Evolutionary conservation across 1,284 basidiomycete species (phyloP).

Genomic region (Ganoderma sinense): DNA sequence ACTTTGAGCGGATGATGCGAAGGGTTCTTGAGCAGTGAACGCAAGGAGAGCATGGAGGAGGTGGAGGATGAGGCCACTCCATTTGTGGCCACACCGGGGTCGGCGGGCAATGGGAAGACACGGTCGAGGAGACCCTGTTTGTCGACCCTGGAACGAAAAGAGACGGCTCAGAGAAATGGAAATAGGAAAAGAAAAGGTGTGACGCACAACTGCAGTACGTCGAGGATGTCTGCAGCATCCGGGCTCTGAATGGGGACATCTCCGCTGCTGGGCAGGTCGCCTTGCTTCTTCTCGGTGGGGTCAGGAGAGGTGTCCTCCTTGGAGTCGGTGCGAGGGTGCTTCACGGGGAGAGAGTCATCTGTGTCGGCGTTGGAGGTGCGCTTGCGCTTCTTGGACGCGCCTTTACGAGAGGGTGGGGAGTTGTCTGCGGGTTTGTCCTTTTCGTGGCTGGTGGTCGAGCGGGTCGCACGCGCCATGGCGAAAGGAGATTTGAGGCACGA

Average conservation of each 20-base stretch:
- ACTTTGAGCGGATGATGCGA: slow-evolving; percentile 59
- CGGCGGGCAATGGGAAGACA: slow-evolving; percentile 66
- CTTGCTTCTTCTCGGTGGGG: slow-evolving; percentile 42
- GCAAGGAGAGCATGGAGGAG: slow-evolving; percentile 60
- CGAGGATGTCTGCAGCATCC: slow-evolving; percentile 71
- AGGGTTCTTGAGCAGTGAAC: slow-evolving; percentile 64
- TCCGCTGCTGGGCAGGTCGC: slow-evolving; percentile 43
- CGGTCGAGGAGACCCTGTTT: slow-evolving; percentile 81
- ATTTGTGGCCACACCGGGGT: slow-evolving; percentile 44
- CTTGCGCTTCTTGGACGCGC: slow-evolving; percentile 69
- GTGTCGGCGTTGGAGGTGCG: slow-evolving; percentile 52
- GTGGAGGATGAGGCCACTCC: slow-evolving; percentile 32
- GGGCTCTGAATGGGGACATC: slow-evolving; percentile 56
- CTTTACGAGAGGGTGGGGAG: slow-evolving; percentile 40
- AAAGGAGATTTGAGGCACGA: slow-evolving; percentile 19
- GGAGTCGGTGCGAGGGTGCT: slow-evolving; percentile 51
- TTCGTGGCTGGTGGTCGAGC: slow-evolving; percentile 60
- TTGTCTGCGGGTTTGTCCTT: slow-evolving; percentile 42
- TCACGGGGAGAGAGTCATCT: slow-evolving; percentile 54
- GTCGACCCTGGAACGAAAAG: slow-evolving; percentile 57
- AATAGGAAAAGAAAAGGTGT: slow-evolving; percentile 4
- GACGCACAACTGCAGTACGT: slow-evolving; percentile 77
- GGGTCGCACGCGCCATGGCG: slow-evolving; percentile 75
- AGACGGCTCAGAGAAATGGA: slow-evolving; percentile 14
- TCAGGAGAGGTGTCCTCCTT: slow-evolving; percentile 43